Evolutionary conservation across 129 eudicot species (phyloP).

Genomic region (Kitagawia praeruptora): DNA sequence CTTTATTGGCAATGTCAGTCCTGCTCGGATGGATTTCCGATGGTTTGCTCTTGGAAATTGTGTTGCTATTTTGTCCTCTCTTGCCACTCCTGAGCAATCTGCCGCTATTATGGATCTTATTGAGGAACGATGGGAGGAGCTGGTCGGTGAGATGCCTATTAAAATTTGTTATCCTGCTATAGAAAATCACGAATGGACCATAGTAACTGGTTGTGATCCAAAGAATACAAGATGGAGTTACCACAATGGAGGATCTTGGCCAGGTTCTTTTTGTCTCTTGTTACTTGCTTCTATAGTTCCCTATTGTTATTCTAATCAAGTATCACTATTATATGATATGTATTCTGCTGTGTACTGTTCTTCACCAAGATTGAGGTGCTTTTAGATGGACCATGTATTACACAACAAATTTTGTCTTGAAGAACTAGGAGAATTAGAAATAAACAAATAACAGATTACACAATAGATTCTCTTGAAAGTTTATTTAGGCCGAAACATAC

Average conservation of each 20-base stretch:
- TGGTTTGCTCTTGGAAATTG: constrained; percentile 54
- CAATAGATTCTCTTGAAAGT: background rate
- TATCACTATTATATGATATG: background rate
- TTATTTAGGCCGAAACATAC: background rate
- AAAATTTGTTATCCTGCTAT: constrained; percentile 39
- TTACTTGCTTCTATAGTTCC: background rate
- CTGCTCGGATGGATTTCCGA: constrained; percentile 50
- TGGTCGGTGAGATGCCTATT: constrained; percentile 40
- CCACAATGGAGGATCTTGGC: constrained; percentile 51
- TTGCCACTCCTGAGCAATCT: constrained; percentile 51
- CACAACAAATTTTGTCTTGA: background rate
- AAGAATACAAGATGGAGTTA: constrained; percentile 49
- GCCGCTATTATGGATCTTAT: constrained; percentile 38
- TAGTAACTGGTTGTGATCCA: constrained; percentile 41
- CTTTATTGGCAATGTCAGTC: constrained; percentile 39
- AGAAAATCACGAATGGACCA: constrained; percentile 34
- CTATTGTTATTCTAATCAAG: background rate
- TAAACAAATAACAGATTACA: background rate
- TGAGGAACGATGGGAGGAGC: constrained; percentile 39
- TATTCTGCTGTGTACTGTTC: background rate
- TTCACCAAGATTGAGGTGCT: background rate
- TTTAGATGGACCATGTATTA: background rate
- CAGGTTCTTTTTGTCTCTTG: constrained; percentile 25
- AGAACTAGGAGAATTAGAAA: background rate
- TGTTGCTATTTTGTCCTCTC: constrained; percentile 36